Percentiles rank a stretch among this genome's conserved stretches.
phyloP scores from a whole-genome alignment of 495 filamentous ascomycete genomes.

The Cudoniella acicularis region DNA sequence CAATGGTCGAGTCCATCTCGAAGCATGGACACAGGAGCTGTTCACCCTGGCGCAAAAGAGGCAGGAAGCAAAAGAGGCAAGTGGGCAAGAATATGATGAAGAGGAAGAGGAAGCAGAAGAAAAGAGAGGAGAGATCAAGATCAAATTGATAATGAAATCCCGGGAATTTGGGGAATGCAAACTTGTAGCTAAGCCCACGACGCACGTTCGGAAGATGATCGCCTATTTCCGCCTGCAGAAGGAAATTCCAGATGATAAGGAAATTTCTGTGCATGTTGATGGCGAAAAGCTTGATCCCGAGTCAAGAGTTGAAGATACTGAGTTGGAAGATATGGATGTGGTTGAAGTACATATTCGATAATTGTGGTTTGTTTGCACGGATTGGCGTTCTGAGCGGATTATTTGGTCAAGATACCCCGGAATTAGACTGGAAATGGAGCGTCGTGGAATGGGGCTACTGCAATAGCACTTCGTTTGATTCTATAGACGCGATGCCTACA shows the following conservation, averaged over 20 bases:
- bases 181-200: constrained; percentile 34
- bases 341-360: constrained; percentile 57
- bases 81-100: too few relatives aligned
- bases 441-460: neutral
- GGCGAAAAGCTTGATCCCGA: constrained; percentile 68
- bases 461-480: neutral
- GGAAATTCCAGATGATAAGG: constrained; percentile 36
- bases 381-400: constrained; percentile 6
- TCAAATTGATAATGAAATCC: constrained; percentile 52
- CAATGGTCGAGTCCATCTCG: constrained; percentile 53
- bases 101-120: constrained; percentile 21
- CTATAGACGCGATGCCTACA: too few relatives aligned
- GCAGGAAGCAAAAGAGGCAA: constrained; percentile 36
- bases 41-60: constrained; percentile 45
- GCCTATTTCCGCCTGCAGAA: constrained; percentile 32
- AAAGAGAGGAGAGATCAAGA: constrained; percentile 30
- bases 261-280: constrained; percentile 70
- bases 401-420: neutral
- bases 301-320: constrained; percentile 60
- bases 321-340: constrained; percentile 73
- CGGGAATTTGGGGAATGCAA: constrained; percentile 36
- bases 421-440: neutral
- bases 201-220: constrained; percentile 33
- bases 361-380: neutral
- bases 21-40: constrained; percentile 65